These are phyloP conservation scores for Brassica balearica DNA, from an alignment of 441 rosid genomes.

Conservation along the genomic window DNA sequence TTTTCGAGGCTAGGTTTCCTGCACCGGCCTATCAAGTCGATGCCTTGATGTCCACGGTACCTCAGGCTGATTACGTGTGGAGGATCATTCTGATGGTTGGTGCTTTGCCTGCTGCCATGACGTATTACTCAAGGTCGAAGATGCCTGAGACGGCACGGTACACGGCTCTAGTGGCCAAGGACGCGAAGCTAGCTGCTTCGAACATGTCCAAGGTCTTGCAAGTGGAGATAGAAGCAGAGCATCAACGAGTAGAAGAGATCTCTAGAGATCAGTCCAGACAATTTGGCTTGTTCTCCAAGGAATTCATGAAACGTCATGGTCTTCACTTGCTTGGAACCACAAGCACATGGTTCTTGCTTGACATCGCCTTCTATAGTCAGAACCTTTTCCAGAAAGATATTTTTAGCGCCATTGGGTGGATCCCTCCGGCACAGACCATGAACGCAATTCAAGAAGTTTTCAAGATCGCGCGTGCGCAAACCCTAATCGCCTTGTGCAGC, in stretches of 20 bases:
- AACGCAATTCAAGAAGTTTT: constrained; percentile 77
- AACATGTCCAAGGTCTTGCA: constrained; percentile 87
- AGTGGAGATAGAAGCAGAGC: constrained; percentile 65
- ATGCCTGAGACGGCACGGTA: constrained; percentile 94
- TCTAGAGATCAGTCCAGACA: constrained; percentile 26
- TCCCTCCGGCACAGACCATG: constrained; percentile 76
- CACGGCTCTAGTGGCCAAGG: constrained; percentile 88
- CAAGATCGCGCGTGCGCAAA: constrained; percentile 75
- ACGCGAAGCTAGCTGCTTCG: constrained; percentile 67
- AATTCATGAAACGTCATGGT: constrained; percentile 66
- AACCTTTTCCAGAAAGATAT: constrained; percentile 88
- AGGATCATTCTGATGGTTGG: constrained; percentile 76
- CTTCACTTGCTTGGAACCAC: constrained; percentile 78
- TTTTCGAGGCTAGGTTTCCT: constrained; percentile 52
- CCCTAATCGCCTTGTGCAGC: constrained; percentile 78
- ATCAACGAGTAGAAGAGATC: constrained; percentile 48
- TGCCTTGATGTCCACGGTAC: constrained; percentile 64
- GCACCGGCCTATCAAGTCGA: constrained; percentile 62
- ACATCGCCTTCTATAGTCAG: constrained; percentile 86
- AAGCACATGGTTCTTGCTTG: constrained; percentile 82
- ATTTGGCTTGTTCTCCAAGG: constrained; percentile 65
- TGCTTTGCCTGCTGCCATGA: constrained; percentile 76
- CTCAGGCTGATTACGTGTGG: constrained; percentile 80
- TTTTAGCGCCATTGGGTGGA: constrained; percentile 84
- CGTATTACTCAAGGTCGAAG: constrained; percentile 82